Conservation (phyloP, 805 yeast species). For the Kuraishia piskuri region DNA sequence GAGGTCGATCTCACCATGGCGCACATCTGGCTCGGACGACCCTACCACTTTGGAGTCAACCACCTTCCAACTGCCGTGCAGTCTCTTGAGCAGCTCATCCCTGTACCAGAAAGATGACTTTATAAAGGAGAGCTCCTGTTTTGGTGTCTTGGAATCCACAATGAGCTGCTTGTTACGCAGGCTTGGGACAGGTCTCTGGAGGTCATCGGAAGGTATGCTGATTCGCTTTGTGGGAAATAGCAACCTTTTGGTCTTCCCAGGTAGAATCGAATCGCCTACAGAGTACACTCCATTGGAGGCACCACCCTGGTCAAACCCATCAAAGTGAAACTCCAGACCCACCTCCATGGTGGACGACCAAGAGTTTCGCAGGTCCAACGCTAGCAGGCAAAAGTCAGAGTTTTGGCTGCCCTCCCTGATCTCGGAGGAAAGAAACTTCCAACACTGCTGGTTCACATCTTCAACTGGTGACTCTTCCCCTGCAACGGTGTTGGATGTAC, state of each 20-base stretch:
- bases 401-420: conserved; percentile 22
- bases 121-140: conserved; percentile 47
- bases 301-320: neutral
- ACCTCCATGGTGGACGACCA: conserved; percentile 55
- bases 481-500: neutral
- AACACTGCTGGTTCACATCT: conserved; percentile 14
- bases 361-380: conserved; percentile 73
- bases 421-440: conserved; percentile 24
- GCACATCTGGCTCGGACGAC: conserved; percentile 6
- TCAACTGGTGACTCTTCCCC: conserved; percentile 7
- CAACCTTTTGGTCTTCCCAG: conserved; percentile 31
- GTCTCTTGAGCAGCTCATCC: conserved; percentile 45
- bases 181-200: conserved; percentile 58
- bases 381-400: conserved; percentile 51
- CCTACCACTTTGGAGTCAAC: neutral
- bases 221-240: conserved; percentile 64
- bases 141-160: conserved; percentile 42
- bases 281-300: neutral
- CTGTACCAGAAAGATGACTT: conserved; percentile 78
- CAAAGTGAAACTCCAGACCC: conserved; percentile 10
- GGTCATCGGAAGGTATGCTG: conserved; percentile 29
- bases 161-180: conserved; percentile 63
- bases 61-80: conserved; percentile 62
- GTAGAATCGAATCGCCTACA: neutral
- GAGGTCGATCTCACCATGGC: conserved; percentile 55